phyloP scores from a whole-genome alignment of 208 protist genomes.

The Leishmania amazonensis region DNA sequence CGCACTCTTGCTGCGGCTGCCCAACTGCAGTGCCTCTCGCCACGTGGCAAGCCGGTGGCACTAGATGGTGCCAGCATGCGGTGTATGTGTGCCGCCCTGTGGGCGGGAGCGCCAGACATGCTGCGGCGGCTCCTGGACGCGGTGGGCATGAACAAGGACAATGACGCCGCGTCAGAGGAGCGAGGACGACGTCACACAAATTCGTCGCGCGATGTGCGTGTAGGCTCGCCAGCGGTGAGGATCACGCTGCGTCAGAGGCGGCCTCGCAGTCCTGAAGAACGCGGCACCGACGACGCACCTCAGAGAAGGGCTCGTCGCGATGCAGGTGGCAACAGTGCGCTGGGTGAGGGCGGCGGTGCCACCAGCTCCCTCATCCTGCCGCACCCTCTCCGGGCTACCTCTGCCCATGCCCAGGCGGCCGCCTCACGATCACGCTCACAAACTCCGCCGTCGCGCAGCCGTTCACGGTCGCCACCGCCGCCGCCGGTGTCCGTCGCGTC shows the following conservation, averaged over 20 bases:
- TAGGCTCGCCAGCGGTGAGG: neutral
- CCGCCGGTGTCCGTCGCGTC: neutral
- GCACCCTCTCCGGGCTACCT: constrained; percentile 9
- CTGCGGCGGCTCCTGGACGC: constrained; percentile 2
- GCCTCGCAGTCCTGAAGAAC: neutral
- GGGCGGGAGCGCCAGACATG: neutral
- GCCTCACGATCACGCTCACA: constrained; percentile 14
- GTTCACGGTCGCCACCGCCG: constrained; percentile 19
- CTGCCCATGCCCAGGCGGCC: constrained; percentile 17
- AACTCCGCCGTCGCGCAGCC: constrained; percentile 11
- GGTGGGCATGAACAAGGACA: neutral
- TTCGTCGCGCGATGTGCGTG: neutral
- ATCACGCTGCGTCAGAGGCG: neutral
- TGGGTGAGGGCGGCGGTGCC: neutral
- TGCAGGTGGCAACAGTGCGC: neutral
- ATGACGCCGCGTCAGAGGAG: neutral
- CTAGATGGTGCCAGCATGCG: neutral
- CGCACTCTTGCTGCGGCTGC: constrained; percentile 7
- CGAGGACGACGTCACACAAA: neutral
- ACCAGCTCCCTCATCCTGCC: neutral
- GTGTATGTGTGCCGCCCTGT: neutral
- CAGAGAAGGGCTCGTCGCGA: neutral
- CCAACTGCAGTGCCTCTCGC: constrained; percentile 4
- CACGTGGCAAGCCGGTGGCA: neutral
- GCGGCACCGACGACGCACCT: neutral